Evolutionary conservation across 208 protist genomes (phyloP).

Genomic region (Acanthamoeba castellanii): DNA sequence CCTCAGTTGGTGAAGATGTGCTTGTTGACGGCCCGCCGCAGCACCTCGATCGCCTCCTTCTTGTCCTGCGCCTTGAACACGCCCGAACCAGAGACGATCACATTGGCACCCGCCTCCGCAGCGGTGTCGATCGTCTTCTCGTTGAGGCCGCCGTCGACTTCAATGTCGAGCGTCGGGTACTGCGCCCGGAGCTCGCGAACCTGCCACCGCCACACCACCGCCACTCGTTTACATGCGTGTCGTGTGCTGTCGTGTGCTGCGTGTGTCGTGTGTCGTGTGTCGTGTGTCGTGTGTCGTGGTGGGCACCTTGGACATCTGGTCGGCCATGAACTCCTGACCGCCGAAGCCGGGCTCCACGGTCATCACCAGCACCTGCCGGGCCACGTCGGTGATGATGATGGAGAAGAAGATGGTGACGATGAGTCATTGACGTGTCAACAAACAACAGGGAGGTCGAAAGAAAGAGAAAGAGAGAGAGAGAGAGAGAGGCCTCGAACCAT

Average conservation of each 20-base stretch:
- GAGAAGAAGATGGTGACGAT: no score
- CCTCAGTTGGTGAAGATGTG: not conserved
- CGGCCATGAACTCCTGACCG: constrained; percentile 98
- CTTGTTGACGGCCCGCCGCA: not conserved
- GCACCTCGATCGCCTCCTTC: not conserved
- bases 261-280: not conserved
- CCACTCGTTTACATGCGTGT: not conserved
- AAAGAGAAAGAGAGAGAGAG: constrained; percentile 81
- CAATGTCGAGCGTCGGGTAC: constrained; percentile 96
- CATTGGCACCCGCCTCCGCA: constrained; percentile 97
- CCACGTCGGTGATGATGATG: no score
- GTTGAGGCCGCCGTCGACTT: constrained; percentile 99
- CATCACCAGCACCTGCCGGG: constrained; percentile 95
- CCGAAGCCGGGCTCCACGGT: constrained; percentile 99
- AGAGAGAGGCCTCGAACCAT: constrained; percentile 95
- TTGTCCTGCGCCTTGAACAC: constrained; percentile 92
- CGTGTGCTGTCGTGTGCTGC: no score
- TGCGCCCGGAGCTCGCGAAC: constrained; percentile 87
- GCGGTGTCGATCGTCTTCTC: constrained; percentile 94
- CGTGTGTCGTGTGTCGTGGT: no score
- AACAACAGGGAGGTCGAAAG: no score
- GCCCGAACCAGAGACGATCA: constrained; percentile 98
- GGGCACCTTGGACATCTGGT: constrained; percentile 97
- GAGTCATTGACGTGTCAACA: no score
- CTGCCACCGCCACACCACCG: constrained; percentile 6